phyloP scores from a whole-genome alignment of 768 basidiomycete species.

The Mycena belliarum region DNA sequence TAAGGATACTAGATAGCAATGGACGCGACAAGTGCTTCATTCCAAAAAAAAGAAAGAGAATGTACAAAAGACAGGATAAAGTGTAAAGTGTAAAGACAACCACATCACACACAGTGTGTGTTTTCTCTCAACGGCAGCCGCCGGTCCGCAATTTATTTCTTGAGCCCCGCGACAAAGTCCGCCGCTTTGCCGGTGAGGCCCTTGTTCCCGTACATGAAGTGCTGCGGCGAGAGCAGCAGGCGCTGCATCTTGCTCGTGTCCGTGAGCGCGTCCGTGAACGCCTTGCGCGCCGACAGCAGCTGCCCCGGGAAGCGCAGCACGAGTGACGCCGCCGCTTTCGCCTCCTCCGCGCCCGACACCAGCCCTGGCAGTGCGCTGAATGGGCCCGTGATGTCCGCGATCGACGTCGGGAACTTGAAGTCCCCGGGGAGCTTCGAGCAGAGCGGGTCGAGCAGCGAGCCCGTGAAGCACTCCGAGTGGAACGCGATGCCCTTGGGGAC shows the following conservation, averaged over 20 bases:
- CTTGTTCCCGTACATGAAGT: constrained; percentile 22
- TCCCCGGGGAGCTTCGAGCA: constrained; percentile 4
- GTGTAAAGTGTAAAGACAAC: too few species aligned
- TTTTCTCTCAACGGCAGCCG: constrained; percentile 5
- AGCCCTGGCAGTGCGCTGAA: constrained; percentile 11
- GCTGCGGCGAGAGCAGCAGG: constrained; percentile 15
- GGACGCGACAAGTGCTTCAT: too few species aligned
- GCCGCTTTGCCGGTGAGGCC: constrained; percentile 15
- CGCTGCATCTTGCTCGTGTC: constrained; percentile 13
- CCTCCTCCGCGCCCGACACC: constrained; percentile 6
- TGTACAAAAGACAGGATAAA: too few species aligned
- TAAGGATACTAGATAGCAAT: too few species aligned
- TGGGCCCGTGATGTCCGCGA: constrained; percentile 18
- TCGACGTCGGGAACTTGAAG: constrained; percentile 15
- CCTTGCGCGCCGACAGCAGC: background rate
- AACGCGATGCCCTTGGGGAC: constrained; percentile 6
- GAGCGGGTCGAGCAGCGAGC: constrained; percentile 18
- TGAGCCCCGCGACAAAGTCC: constrained; percentile 13
- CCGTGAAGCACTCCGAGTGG: constrained; percentile 17
- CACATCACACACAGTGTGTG: background rate
- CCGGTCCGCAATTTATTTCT: too few species aligned
- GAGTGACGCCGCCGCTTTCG: constrained; percentile 11
- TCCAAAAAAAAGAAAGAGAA: too few species aligned
- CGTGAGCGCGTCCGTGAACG: constrained; percentile 13
- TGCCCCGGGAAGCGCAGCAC: constrained; percentile 18